Base-by-base conservation (phyloP, 352 stramenopile species). In the Thalassiosira delicatula region DNA sequence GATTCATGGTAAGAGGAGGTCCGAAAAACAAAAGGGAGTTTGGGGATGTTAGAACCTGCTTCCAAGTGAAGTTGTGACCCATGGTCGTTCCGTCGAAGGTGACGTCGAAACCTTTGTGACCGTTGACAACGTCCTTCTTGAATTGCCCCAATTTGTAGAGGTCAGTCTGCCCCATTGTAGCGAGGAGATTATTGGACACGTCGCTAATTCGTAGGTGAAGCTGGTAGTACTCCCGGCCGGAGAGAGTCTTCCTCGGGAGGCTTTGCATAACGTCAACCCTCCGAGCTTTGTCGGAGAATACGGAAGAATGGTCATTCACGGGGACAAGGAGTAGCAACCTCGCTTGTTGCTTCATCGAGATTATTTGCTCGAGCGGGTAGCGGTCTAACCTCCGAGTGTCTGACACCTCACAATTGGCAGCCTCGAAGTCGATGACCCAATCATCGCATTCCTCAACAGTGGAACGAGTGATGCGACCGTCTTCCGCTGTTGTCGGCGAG, bases 1-100 rank as follows among this genome's bases (percentile, higher is more conserved):
- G 57, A 4, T 4, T 67, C 17, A 33, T 37, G 30, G 44, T 21
- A 8, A 67, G 27, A 23, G 57, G 57, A 27, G 57, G 27, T 5
- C 57, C 57, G 19, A 67, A 67, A 21, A 67, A 67, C 57, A 67
- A 51, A 33, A 67, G 29, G 4, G 9, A 12, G 11, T 7, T 19
- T 25, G 57, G 27, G 14, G 44, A 12, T 25, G 21, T 12, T 7
- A 67, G 19, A 11, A 67, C 19, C 12, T 46, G 9, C 32, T 46
- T 44, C 57, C 57, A 67, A 3, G 25, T 29, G 19, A 67, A 46
- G 17, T 25, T 4, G 3, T 8, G 8, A 19, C 5, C 33, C 5
- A 27, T 23, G 4, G 7, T n/a, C 3, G 57, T 67, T 2, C 57
- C 57, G 27, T 67, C 57, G 19, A 67, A 67, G 21, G 2, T 11